Evolutionary conservation across 352 stramenopile genomes (phyloP), one percentile per base, ranked within the genome.

Genomic region (Blastocystis sp.): DNA sequence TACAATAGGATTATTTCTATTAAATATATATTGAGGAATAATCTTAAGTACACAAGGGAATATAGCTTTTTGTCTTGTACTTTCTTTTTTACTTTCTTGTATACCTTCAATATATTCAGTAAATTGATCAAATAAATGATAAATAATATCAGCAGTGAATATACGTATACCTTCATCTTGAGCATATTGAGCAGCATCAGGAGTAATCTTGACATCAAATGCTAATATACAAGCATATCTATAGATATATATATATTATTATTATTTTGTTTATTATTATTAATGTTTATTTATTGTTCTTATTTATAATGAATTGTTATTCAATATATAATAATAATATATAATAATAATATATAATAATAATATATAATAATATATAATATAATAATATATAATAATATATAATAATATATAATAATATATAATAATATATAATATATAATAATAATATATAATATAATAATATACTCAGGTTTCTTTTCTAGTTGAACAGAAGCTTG

Each of bases 141-240:
- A 98, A 73, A 98, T 97, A 67, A 98, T 98, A 67, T 98, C 91
- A 25, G 91, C 91, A 13, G 88, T 96, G 75, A 98, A 96, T 68
- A 98, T 95, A 34, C 82, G 76, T 40, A 98, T 88, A 58, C 84
- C 82, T 2, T 47, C 9, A 23, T 65, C 65, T 10, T 73, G 57
- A 0, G 70, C 65, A 24, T 86, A 67, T 69, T 86, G 77, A 35
- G 73, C 76, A 2, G 89, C 91, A 41, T 96, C 88, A 41, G 68
- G 77, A 68, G 93, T 83, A 21, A 97, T 82, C 57, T 91, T 88
- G 41, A 96, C 87, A 70, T 98, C 89, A 67, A 98, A 98, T 25
- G 88, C 88, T 23, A 98, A 70, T 57, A 98, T 93, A 4, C 58
- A 55, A 9, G 65, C 65, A n/a, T n/a, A n/a, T n/a, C n/a, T n/a